Base-by-base conservation (phyloP, 1,139 yeast genomes). In the Kluyveromyces sp. region DNA sequence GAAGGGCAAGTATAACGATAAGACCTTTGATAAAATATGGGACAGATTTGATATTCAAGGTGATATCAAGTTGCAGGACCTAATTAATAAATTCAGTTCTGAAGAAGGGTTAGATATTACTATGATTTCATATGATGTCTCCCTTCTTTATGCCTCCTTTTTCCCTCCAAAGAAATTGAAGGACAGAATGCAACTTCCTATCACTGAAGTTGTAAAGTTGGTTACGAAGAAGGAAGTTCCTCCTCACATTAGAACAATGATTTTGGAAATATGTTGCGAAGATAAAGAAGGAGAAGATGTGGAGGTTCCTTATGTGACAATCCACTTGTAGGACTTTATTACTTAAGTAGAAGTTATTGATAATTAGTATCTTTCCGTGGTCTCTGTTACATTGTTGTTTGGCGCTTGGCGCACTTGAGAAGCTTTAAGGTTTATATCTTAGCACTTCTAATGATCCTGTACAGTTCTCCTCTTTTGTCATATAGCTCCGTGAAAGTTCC, bases 271-370 rank as follows among this genome's bases (percentile, higher is more conserved):
- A 36, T 87, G 96, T 62, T 86, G 94, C 49, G 98, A 92, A 59
- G 98, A 92, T 62, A 72, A 78, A 58, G 76, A 81, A 42, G 99
- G 94, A 33, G 96, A 92, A 62, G 98, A 94, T 63, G 96, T 88
- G 20, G 98, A 89, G 58, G 87, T 88, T 51, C 98, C 98, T 33
- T 87, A 78, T 61, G 77, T 88, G 47, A 78, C 80, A 48, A 73
- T 83, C 47, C 78, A 76, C 58, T 58, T 75, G 51, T 64, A 60
- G 55, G 28, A 34, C 12, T 40, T 29, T 7, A 13, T 12, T 16
- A 13, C 17, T 16, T 16, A 22, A 16, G 32, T 15, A n/a, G n/a
- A n/a, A n/a, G n/a, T n/a, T n/a, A n/a, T n/a, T n/a, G n/a, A n/a
- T n/a, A n/a, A n/a, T n/a, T n/a, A n/a, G n/a, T n/a, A n/a, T n/a